Percentiles rank a stretch among this genome's conserved stretches.
Evolutionary conservation across 371 early-diverging fungal genomes (phyloP).

Genomic region (Mucor circinelloides): DNA sequence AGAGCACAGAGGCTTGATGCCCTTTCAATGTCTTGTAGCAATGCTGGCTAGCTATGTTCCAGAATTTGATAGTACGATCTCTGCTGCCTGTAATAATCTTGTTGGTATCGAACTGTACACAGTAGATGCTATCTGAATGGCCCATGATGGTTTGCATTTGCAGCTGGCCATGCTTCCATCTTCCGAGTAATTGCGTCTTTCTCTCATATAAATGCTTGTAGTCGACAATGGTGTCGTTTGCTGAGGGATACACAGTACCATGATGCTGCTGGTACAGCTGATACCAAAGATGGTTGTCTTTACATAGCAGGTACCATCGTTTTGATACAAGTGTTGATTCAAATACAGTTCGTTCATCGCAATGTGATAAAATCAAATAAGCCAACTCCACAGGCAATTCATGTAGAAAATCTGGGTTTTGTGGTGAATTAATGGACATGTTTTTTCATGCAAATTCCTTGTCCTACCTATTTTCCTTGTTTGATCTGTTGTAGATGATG

Average conservation of each 20-base stretch:
- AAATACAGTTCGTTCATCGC: conserved; percentile 10
- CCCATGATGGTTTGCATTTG: conserved; percentile 50
- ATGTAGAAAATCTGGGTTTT: conserved; percentile 12
- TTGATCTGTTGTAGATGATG: background rate
- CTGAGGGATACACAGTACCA: background rate
- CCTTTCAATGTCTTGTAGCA: conserved; percentile 76
- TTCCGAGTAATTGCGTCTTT: conserved; percentile 8
- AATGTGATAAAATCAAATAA: conserved; percentile 11
- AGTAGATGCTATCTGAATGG: conserved; percentile 91
- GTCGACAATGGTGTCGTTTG: background rate
- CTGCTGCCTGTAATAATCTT: conserved; percentile 88
- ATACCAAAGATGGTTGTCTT: conserved; percentile 21
- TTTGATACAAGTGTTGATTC: conserved; percentile 3
- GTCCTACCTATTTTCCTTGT: background rate
- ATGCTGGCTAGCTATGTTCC: conserved; percentile 33
- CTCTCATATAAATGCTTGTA: conserved; percentile 12
- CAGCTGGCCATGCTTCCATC: conserved; percentile 16
- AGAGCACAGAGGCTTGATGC: conserved; percentile 89
- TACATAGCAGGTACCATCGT: conserved; percentile 11
- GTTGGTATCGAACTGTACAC: conserved; percentile 81
- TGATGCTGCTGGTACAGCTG: conserved; percentile 10
- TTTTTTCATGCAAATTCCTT: background rate
- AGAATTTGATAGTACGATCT: conserved; percentile 83
- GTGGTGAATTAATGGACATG: background rate
- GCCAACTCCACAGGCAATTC: conserved; percentile 15